A percentile compares a stretch with the other conserved stretches of the same genome.
phyloP scores from a whole-genome alignment of 116 monocot species.

The Trichopus zeylanicus region DNA sequence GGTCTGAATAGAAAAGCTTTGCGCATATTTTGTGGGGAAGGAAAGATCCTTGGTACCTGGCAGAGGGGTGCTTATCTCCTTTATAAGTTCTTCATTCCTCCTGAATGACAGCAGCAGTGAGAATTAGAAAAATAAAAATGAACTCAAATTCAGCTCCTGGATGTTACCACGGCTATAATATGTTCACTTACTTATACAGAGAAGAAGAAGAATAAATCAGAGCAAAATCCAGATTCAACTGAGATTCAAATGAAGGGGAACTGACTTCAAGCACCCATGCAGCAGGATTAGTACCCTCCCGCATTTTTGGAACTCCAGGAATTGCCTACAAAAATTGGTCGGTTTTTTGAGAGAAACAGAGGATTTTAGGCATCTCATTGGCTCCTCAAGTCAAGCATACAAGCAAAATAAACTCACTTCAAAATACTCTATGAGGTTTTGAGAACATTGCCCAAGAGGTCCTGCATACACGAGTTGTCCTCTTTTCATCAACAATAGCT shows the following conservation, averaged over 20 bases:
- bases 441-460: conserved; percentile 52
- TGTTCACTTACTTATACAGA: conserved; percentile 45
- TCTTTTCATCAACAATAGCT: conserved; percentile 77
- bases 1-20: conserved; percentile 37
- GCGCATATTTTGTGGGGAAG: conserved; percentile 36
- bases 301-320: conserved; percentile 53
- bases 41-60: conserved; percentile 26
- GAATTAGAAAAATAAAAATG: no score
- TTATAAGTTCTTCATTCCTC: conserved; percentile 34
- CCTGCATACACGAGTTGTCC: conserved; percentile 80
- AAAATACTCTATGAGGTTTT: conserved; percentile 63
- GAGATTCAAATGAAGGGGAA: conserved; percentile 46
- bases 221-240: conserved; percentile 44
- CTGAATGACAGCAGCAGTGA: conserved; percentile 12
- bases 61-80: conserved; percentile 22
- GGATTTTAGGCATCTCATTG: no score
- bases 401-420: conserved; percentile 48
- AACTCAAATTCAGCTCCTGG: no score
- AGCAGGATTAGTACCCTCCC: conserved; percentile 61
- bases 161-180: no score
- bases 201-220: conserved; percentile 41
- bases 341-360: no score
- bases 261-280: conserved; percentile 70
- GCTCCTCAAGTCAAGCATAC: no score
- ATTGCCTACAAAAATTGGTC: no score